Conservation (phyloP, 805 yeast genomes). For the Candida insectalens region DNA sequence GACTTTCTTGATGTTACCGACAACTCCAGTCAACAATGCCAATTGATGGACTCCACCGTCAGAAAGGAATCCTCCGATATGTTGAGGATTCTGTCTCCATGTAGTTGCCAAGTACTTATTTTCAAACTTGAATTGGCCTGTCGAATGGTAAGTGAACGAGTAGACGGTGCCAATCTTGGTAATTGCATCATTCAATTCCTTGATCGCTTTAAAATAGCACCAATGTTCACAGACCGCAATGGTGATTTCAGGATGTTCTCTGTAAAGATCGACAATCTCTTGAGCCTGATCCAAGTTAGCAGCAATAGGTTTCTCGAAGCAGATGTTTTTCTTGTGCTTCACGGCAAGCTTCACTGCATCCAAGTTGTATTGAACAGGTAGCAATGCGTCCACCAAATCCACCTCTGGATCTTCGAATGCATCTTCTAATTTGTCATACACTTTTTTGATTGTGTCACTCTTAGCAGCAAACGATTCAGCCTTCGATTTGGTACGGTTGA, state of each 20-base stretch:
- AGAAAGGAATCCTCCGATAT: constrained; percentile 83
- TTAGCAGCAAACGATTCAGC: constrained; percentile 64
- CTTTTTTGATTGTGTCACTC: constrained; percentile 42
- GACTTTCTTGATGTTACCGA: constrained; percentile 65
- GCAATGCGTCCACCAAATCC: constrained; percentile 72
- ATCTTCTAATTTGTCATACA: constrained; percentile 54
- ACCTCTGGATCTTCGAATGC: constrained; percentile 56
- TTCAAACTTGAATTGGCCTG: constrained; percentile 57
- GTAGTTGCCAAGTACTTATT: constrained; percentile 59
- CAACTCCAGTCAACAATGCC: constrained; percentile 72
- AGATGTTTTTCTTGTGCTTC: constrained; percentile 65
- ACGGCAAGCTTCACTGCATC: constrained; percentile 62
- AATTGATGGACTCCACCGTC: constrained; percentile 97
- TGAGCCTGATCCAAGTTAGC: constrained; percentile 74
- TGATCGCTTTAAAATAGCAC: constrained; percentile 59
- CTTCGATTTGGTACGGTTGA: constrained; percentile 75
- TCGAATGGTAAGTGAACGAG: constrained; percentile 62
- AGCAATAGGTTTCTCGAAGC: constrained; percentile 88
- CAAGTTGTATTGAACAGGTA: constrained; percentile 80
- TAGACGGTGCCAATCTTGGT: constrained; percentile 64
- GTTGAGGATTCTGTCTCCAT: constrained; percentile 89
- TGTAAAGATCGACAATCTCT: constrained; percentile 63
- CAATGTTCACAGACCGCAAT: constrained; percentile 81
- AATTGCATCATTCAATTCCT: constrained; percentile 43
- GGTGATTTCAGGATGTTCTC: constrained; percentile 48